Conservation (phyloP, 192 early-diverging fungal genomes). For the Powellomyces hirtus region DNA sequence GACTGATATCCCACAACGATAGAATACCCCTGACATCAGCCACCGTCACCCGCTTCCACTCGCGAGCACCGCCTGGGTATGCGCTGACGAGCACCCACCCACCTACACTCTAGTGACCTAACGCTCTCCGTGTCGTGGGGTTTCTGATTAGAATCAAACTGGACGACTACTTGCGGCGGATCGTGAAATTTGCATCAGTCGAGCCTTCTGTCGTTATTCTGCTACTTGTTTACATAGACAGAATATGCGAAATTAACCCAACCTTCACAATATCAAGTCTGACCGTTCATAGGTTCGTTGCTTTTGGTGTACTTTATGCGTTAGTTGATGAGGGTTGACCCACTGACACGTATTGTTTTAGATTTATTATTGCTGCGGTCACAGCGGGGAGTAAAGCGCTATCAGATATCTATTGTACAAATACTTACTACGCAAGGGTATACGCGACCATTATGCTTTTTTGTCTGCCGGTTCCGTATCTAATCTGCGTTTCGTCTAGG, state of each 20-base stretch:
- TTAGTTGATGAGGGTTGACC: too few relatives aligned
- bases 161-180: constrained; percentile 83
- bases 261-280: constrained; percentile 90
- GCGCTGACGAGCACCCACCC: too few relatives aligned
- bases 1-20: constrained; percentile 67
- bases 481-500: too few relatives aligned
- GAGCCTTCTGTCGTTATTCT: constrained; percentile 86
- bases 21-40: constrained; percentile 53
- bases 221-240: constrained; percentile 93
- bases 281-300: constrained; percentile 70
- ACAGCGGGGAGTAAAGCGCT: constrained; percentile 79
- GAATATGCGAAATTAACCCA: constrained; percentile 53
- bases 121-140: too few relatives aligned
- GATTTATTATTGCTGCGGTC: constrained; percentile 83
- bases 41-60: constrained; percentile 92
- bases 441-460: constrained; percentile 76
- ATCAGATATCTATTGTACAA: constrained; percentile 91
- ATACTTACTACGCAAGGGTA: constrained; percentile 90
- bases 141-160: constrained; percentile 20
- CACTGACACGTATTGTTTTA: neutral
- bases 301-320: neutral
- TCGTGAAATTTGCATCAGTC: constrained; percentile 87
- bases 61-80: constrained; percentile 73
- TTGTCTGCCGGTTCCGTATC: too few relatives aligned
- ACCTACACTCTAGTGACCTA: too few relatives aligned